phyloP scores from a whole-genome alignment of 169 alveolate genomes.

The Cryptosporidium parvum region DNA sequence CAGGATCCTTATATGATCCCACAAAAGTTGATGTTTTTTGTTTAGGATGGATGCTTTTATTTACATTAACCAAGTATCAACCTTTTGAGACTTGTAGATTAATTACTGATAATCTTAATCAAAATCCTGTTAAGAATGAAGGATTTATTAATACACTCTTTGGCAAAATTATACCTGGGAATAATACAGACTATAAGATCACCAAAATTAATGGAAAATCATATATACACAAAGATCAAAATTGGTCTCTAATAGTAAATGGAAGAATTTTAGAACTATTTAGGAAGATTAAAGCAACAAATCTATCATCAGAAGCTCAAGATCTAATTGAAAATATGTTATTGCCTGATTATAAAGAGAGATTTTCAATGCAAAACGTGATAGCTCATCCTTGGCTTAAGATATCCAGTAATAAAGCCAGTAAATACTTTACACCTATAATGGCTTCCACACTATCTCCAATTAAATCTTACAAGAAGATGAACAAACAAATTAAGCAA shows the following conservation, averaged over 20 bases:
- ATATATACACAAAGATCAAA: slow-evolving; percentile 25
- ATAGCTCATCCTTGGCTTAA: slow-evolving; percentile 66
- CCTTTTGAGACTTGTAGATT: slow-evolving; percentile 78
- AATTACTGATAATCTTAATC: slow-evolving; percentile 21
- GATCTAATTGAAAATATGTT: slow-evolving; percentile 68
- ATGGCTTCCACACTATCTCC: slow-evolving; percentile 48
- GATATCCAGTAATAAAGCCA: no score
- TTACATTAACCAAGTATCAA: slow-evolving; percentile 83
- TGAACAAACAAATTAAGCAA: not conserved
- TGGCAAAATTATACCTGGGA: not conserved
- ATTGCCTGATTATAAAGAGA: slow-evolving; percentile 39
- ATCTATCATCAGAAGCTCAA: slow-evolving; percentile 50
- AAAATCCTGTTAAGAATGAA: not conserved
- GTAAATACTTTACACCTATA: slow-evolving; percentile 15
- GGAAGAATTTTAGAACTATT: slow-evolving; percentile 43
- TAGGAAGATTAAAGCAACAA: slow-evolving; percentile 41
- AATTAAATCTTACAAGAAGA: not conserved
- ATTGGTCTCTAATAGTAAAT: slow-evolving; percentile 39
- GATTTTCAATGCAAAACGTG: slow-evolving; percentile 51
- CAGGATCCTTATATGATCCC: slow-evolving; percentile 79
- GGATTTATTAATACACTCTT: slow-evolving; percentile 37
- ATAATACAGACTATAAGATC: not conserved
- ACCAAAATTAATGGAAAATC: not conserved
- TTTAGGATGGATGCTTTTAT: slow-evolving; percentile 84
- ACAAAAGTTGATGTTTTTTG: slow-evolving; percentile 84